Evolutionary conservation across 176 grass and related monocot species (phyloP).

Genomic region (Aegilops umbellulata): DNA sequence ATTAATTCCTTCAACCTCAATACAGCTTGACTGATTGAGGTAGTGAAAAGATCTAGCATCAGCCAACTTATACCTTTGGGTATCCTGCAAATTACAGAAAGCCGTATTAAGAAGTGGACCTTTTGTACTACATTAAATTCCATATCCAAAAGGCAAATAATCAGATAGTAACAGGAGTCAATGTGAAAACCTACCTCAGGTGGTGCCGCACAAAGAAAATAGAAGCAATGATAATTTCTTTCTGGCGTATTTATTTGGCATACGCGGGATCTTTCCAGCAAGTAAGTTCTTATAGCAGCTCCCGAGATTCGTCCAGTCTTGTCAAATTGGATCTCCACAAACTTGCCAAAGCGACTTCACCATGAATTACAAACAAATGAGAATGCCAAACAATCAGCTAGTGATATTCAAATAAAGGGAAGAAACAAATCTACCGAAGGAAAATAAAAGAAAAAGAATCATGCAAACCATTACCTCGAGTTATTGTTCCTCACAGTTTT

Average conservation of each 20-base stretch:
- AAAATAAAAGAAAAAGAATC: constrained; percentile 21
- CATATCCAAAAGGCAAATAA: not conserved
- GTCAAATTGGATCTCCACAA: constrained; percentile 99
- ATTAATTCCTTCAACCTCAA: constrained; percentile 93
- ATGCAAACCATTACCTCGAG: constrained; percentile 68
- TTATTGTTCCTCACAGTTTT: constrained; percentile 99
- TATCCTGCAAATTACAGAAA: constrained; percentile 57
- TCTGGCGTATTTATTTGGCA: constrained; percentile 98
- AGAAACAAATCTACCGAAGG: constrained; percentile 1
- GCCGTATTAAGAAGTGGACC: not conserved
- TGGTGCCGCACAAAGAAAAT: constrained; percentile 89
- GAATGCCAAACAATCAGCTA: constrained; percentile 31
- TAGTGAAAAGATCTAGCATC: constrained; percentile 85
- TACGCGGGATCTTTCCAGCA: constrained; percentile 98
- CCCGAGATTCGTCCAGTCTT: constrained; percentile 94
- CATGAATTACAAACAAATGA: constrained; percentile 29
- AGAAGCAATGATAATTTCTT: constrained; percentile 99
- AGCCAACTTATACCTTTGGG: constrained; percentile 70
- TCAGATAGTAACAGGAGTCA: constrained; percentile 8
- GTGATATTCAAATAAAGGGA: constrained; percentile 22
- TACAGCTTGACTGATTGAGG: constrained; percentile 93
- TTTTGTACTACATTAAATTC: constrained; percentile 12
- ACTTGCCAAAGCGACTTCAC: constrained; percentile 96
- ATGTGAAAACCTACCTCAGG: constrained; percentile 60
- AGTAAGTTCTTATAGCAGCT: constrained; percentile 99